Percentiles rank a stretch among this genome's conserved stretches.
Conservation (phyloP, 1,284 basidiomycete species). For the Tylopilus sp. region DNA sequence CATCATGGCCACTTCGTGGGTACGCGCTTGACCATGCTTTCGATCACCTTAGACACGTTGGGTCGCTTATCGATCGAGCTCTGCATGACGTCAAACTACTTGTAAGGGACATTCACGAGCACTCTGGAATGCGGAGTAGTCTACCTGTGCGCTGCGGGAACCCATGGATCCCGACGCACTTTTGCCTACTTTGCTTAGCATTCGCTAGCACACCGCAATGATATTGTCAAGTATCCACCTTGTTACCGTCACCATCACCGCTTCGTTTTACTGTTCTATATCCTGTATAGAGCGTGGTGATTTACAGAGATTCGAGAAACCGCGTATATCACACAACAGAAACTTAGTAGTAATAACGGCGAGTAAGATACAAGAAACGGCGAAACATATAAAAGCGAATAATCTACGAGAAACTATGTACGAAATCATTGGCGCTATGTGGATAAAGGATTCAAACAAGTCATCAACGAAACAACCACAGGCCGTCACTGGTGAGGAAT, state of each 20-base stretch:
- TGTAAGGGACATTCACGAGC: not conserved
- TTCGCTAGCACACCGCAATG: too few relatives aligned
- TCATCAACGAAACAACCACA: not conserved
- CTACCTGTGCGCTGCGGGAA: too few relatives aligned
- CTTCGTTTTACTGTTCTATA: too few relatives aligned
- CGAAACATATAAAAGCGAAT: constrained; percentile 28
- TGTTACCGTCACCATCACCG: too few relatives aligned
- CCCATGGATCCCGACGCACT: too few relatives aligned
- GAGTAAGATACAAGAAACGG: constrained; percentile 20
- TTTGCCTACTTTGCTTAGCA: too few relatives aligned
- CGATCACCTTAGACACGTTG: constrained; percentile 1
- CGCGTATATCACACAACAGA: too few relatives aligned
- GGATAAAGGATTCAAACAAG: not conserved
- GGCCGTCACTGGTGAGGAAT: not conserved
- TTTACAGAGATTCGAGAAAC: too few relatives aligned
- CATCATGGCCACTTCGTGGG: not conserved
- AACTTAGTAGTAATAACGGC: constrained; percentile 1
- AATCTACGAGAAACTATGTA: constrained; percentile 24
- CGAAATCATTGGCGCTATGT: not conserved
- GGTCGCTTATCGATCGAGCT: not conserved
- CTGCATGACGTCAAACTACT: not conserved
- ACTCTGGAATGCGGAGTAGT: too few relatives aligned
- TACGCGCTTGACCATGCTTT: constrained; percentile 2
- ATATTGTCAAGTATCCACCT: too few relatives aligned
- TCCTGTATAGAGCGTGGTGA: too few relatives aligned